Conservation (phyloP, 352 stramenopile species). For the Nothophytophthora sp. region DNA sequence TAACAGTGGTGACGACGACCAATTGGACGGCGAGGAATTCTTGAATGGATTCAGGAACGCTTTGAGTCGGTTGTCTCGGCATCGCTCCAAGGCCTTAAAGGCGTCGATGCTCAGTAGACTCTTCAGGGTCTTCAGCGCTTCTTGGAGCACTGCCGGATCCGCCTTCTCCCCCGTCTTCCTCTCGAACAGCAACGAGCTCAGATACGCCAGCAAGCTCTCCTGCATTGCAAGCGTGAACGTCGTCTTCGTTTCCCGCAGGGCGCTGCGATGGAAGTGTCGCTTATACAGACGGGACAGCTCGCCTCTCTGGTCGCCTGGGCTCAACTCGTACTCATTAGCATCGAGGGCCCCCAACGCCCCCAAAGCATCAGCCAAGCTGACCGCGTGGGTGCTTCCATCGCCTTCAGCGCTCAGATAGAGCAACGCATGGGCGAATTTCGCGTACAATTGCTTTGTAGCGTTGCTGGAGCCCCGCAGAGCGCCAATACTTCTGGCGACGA, state of each 20-base stretch:
- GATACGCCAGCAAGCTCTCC: constrained; percentile 52
- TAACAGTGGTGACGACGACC: constrained; percentile 32
- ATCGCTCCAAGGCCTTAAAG: constrained; percentile 36
- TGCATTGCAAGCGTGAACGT: constrained; percentile 57
- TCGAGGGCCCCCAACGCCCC: constrained; percentile 70
- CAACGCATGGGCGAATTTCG: constrained; percentile 55
- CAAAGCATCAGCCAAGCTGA: constrained; percentile 58
- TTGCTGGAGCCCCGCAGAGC: constrained; percentile 20
- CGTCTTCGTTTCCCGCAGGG: constrained; percentile 51
- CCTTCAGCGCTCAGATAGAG: constrained; percentile 40
- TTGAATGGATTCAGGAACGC: constrained; percentile 59
- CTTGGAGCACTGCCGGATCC: constrained; percentile 37
- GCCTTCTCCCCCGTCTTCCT: constrained; percentile 11
- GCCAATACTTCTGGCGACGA: constrained; percentile 28
- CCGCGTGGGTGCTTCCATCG: constrained; percentile 7
- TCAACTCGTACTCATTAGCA: constrained; percentile 62
- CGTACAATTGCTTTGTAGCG: constrained; percentile 20
- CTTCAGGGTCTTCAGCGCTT: constrained; percentile 52
- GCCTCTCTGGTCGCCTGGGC: constrained; percentile 39
- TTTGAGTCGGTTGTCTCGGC: constrained; percentile 67
- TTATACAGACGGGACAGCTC: constrained; percentile 59
- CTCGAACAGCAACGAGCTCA: constrained; percentile 77
- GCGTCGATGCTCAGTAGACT: constrained; percentile 44
- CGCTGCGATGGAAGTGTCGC: constrained; percentile 54
- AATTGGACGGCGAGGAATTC: constrained; percentile 48